Conservation (phyloP, 106 monocot species). For the Allium fistulosum region DNA sequence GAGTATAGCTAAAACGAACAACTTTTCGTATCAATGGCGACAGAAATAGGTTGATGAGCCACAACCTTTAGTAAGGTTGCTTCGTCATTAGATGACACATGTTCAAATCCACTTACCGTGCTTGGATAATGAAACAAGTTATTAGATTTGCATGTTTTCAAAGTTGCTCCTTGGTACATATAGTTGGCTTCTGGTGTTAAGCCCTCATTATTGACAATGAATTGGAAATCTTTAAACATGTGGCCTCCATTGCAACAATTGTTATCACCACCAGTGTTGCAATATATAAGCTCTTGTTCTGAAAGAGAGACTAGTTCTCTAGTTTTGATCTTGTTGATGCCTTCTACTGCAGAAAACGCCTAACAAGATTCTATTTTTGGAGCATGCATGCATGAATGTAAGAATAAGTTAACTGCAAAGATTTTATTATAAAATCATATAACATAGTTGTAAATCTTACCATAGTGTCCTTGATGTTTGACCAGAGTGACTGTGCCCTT, state of each 20-base stretch:
- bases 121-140: background rate
- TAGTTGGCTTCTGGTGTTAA: constrained; percentile 8
- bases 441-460: no score
- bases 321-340: background rate
- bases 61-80: constrained; percentile 21
- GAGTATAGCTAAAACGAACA: constrained; percentile 24
- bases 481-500: no score
- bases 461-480: no score
- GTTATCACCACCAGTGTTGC: constrained; percentile 43
- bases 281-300: background rate
- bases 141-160: constrained; percentile 17
- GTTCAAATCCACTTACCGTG: constrained; percentile 15
- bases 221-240: constrained; percentile 43
- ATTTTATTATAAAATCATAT: no score
- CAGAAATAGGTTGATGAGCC: constrained; percentile 26
- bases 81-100: constrained; percentile 29
- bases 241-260: constrained; percentile 7
- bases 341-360: constrained; percentile 55
- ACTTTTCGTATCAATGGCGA: constrained; percentile 27
- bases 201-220: constrained; percentile 41
- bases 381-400: background rate
- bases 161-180: constrained; percentile 17
- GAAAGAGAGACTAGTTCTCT: no score
- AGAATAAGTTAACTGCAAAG: background rate
- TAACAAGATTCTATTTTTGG: constrained; percentile 41